Evolutionary conservation across 2,329 filamentous ascomycete species (phyloP), one percentile per base, ranked within the genome.

Genomic region (Ophiostoma sp.): DNA sequence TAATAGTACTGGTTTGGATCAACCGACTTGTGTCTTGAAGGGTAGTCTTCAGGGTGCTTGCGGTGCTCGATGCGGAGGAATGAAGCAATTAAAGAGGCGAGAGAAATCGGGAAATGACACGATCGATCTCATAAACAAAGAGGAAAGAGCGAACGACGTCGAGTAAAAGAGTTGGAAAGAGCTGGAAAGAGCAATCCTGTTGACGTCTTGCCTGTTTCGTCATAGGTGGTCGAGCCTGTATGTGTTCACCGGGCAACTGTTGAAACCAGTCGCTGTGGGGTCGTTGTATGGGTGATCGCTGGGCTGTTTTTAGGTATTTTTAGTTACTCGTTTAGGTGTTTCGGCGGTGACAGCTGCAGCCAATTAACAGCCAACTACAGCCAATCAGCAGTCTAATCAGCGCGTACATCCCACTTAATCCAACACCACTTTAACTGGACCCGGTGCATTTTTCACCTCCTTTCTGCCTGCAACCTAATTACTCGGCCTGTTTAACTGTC

Each of bases 191-290:
- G 54, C 62, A 20, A 10, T 33, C 39, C 8, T 33, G 69, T 74
- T 74, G 72, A 73, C 72, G 52, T 72, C 68, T 71, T 73, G 68
- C 73, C 73, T 64, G 66, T 72, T 74, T 73, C 62, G 72, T 70
- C 36, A 48, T 48, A 31, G 13, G 65, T 36, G 44, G 41, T 36
- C 20, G 44, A n/a, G 65, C 66, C 41, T 27, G 65, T 2, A 60
- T 33, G 39, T 68, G 72, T 74, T 74, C 69, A 64, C 73, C 67
- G 39, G 72, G 73, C 73, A 74, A 74, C 73, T 67, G 62, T 10
- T 52, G 44, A 48, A 48, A 48, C 44, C 44, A n/a, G 48, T 31
- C 57, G 35, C 67, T 69, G 62, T 70, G 68, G 69, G 69, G 68
- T 71, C 68, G 68, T 67, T 64, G 54, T 39, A 57, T 41, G 67